Evolutionary conservation across 352 stramenopile species (phyloP).

Genomic region (Globisporangium heterothallicum): DNA sequence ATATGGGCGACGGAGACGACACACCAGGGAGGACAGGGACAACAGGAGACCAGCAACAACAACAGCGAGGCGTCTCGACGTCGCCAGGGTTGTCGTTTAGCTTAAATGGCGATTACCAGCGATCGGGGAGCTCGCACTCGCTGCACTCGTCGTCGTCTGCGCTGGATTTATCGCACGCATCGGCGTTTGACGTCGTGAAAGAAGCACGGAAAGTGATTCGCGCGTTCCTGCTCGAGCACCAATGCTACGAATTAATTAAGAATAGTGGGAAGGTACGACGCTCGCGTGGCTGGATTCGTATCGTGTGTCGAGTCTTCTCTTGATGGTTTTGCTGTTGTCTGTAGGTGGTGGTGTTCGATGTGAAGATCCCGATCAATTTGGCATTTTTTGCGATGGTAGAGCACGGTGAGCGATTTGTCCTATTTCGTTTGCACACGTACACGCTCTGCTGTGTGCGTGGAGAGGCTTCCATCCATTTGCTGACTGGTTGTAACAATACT

Average conservation of each 20-base stretch:
- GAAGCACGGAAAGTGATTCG: conserved; percentile 81
- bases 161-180: conserved; percentile 38
- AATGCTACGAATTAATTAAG: conserved; percentile 96
- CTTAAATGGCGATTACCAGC: conserved; percentile 20
- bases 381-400: conserved; percentile 99
- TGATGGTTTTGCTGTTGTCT: background rate
- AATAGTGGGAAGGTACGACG: conserved; percentile 86
- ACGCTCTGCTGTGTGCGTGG: background rate
- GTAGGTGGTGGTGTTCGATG: conserved; percentile 96
- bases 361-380: conserved; percentile 98
- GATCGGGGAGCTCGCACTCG: conserved; percentile 13
- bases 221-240: conserved; percentile 84
- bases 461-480: background rate
- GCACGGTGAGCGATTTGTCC: conserved; percentile 92
- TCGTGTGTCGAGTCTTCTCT: background rate
- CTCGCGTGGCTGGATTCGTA: background rate
- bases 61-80: conserved; percentile 3
- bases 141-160: conserved; percentile 24
- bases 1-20: conserved; percentile 24
- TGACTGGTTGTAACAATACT: background rate
- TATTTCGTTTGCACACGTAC: background rate
- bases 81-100: conserved; percentile 19
- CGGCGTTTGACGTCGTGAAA: conserved; percentile 61
- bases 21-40: background rate
- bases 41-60: conserved; percentile 7